phyloP scores from a whole-genome alignment of 2,329 filamentous ascomycete genomes.

The Elsinoe australis region DNA sequence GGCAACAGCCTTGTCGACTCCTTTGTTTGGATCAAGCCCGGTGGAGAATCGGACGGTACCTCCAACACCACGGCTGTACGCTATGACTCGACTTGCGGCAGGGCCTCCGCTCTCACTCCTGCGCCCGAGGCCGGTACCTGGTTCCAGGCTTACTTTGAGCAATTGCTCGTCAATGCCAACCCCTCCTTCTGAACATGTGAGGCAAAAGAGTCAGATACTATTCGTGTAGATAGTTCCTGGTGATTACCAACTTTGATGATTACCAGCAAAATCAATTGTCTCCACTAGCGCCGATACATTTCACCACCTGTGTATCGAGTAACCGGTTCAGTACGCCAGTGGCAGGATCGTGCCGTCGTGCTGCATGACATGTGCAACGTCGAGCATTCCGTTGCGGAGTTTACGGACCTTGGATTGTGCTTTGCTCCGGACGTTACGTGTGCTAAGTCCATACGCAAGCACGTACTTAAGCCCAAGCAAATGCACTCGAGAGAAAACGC shows the following conservation, averaged over 20 bases:
- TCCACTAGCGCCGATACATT: too few relatives aligned
- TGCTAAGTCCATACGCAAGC: too few relatives aligned
- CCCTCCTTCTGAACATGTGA: constrained; percentile 21
- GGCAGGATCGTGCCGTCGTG: too few relatives aligned
- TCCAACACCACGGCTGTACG: constrained; percentile 9
- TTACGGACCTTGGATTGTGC: too few relatives aligned
- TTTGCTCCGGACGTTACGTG: too few relatives aligned
- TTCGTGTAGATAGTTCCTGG: background rate
- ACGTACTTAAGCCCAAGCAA: too few relatives aligned
- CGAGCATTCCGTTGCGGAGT: too few relatives aligned
- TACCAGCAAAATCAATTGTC: too few relatives aligned
- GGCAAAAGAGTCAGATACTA: background rate
- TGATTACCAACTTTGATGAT: background rate
- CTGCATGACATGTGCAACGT: too few relatives aligned
- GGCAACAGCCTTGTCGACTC: constrained; percentile 53
- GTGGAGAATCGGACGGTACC: constrained; percentile 43
- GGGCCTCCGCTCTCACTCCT: constrained; percentile 23
- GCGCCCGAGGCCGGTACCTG: constrained; percentile 63
- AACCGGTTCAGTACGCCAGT: too few relatives aligned
- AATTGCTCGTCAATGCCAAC: constrained; percentile 31
- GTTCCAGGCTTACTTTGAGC: constrained; percentile 47
- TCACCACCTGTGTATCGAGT: too few relatives aligned
- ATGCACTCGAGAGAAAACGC: too few relatives aligned
- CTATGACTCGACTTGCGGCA: constrained; percentile 8
- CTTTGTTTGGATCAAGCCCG: constrained; percentile 65